phyloP scores from a whole-genome alignment of 352 stramenopile species.

The Globisporangium carolinianum region DNA sequence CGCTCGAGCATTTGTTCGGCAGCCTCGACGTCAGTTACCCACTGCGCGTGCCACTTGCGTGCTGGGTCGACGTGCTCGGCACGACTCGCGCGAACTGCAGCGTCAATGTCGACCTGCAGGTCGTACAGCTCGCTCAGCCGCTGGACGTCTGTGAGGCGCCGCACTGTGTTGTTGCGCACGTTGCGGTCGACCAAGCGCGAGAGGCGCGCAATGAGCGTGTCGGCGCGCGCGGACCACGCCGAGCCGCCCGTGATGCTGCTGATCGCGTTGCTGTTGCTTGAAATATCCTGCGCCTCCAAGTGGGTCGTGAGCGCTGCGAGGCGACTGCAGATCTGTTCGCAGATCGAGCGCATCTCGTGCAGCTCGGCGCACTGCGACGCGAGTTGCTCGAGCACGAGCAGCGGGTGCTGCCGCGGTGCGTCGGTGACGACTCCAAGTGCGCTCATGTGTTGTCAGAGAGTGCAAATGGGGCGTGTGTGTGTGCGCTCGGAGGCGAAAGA shows the following conservation, averaged over 20 bases:
- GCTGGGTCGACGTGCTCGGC: slow-evolving; percentile 45
- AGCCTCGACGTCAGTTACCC: slow-evolving; percentile 31
- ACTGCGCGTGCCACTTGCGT: slow-evolving; percentile 36
- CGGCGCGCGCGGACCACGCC: slow-evolving; percentile 5
- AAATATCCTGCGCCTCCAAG: slow-evolving; percentile 1
- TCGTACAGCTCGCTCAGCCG: slow-evolving; percentile 26
- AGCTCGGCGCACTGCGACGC: slow-evolving; percentile 14
- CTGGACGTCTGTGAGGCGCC: slow-evolving; percentile 27
- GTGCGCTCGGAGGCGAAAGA: too few relatives aligned
- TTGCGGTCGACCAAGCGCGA: slow-evolving; percentile 22
- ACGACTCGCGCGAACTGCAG: slow-evolving; percentile 22
- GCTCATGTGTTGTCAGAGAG: background rate
- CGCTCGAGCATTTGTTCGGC: slow-evolving; percentile 39
- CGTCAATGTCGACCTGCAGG: slow-evolving; percentile 31
- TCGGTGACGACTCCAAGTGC: background rate
- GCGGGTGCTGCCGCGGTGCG: slow-evolving; percentile 6
- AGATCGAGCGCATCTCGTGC: slow-evolving; percentile 7
- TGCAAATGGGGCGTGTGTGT: too few relatives aligned
- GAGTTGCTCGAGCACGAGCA: slow-evolving; percentile 11
- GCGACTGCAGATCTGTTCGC: slow-evolving; percentile 8
- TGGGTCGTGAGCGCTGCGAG: slow-evolving; percentile 3
- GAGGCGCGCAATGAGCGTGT: slow-evolving; percentile 20
- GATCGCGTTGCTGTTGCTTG: background rate
- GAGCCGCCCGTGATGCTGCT: background rate
- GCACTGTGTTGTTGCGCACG: slow-evolving; percentile 22